Base-by-base conservation (phyloP, 352 stramenopile genomes). In the Elongisporangium prolatum region DNA sequence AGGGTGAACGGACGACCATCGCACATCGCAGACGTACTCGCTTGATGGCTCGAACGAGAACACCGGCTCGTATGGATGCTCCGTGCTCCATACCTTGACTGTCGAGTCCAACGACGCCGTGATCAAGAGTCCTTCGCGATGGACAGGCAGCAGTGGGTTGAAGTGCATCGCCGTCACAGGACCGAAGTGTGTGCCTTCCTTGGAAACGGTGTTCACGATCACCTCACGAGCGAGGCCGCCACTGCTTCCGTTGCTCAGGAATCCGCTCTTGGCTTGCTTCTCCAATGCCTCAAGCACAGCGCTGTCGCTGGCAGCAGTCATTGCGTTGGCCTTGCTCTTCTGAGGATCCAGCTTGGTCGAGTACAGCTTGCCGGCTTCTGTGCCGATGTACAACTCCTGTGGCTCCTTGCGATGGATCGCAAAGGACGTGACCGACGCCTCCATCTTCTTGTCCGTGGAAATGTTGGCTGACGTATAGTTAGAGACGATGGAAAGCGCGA, bases 21-120 rank as follows among this genome's bases (percentile, higher is more conserved):
- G 72, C 21, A 93, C 87, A 57, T 96, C 88, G 56, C 86, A 94
- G 44, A 96, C 82, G 64, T 96, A 95, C 60, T 96, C 88, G 21
- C 80, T 93, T 9, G 86, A 95, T 16, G 81, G 80, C 66, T 96
- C 86, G 48, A 95, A 95, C 44, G 81, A 91, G 21, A 92, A 74
- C 21, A 93, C 68, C 0, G 86, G 81, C 18, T 60, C 69, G 24
- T 92, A 67, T 11, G 81, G 78, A 51, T 87, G 77, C 64, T 94
- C 83, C 0, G 75, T 85, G 64, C 85, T 95, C 88, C 88, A 96
- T 14, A 96, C 48, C 57, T 93, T 93, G 48, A 95, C 86, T 2
- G 78, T 94, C 56, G 86, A 96, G 64, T 96, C 88, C 37, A 95
- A 66, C 20, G 86, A 95, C 38, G 81, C 80, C 9, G 86, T 95